These are phyloP conservation scores for Pseudogymnoascus sp. DNA, from an alignment of 2,329 filamentous ascomycete genomes.

Conservation along the genomic window DNA sequence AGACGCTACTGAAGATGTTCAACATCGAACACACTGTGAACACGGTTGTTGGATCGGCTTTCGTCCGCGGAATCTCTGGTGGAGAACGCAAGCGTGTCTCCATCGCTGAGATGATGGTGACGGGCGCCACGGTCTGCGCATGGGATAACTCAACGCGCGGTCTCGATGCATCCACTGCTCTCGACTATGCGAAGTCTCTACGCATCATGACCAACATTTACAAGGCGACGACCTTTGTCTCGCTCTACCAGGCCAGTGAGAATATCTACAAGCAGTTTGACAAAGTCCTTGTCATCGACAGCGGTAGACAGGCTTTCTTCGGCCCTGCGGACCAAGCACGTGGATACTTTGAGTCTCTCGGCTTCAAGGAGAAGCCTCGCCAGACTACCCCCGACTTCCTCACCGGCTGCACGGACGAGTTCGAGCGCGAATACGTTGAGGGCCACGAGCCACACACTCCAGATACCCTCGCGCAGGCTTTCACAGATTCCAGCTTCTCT, in stretches of 20 bases:
- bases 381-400: slow-evolving; percentile 60
- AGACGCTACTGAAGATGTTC: slow-evolving; percentile 32
- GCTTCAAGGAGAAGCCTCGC: slow-evolving; percentile 54
- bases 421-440: slow-evolving; percentile 24
- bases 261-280: slow-evolving; percentile 64
- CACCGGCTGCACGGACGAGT: slow-evolving; percentile 49
- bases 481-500: slow-evolving; percentile 40
- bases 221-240: slow-evolving; percentile 53
- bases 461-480: slow-evolving; percentile 29
- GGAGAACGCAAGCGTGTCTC: slow-evolving; percentile 54
- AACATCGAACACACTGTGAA: slow-evolving; percentile 48
- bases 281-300: slow-evolving; percentile 60
- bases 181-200: slow-evolving; percentile 53
- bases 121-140: slow-evolving; percentile 42
- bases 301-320: slow-evolving; percentile 59
- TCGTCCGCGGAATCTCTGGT: slow-evolving; percentile 53
- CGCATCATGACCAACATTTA: slow-evolving; percentile 56
- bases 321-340: slow-evolving; percentile 50
- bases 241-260: slow-evolving; percentile 63
- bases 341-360: slow-evolving; percentile 57
- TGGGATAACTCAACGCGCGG: slow-evolving; percentile 64
- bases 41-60: slow-evolving; percentile 50
- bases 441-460: slow-evolving; percentile 59
- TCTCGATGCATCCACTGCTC: slow-evolving; percentile 55
- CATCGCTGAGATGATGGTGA: slow-evolving; percentile 42